Evolutionary conservation across 2,329 filamentous ascomycete species (phyloP).

Genomic region (Graphium sp.): DNA sequence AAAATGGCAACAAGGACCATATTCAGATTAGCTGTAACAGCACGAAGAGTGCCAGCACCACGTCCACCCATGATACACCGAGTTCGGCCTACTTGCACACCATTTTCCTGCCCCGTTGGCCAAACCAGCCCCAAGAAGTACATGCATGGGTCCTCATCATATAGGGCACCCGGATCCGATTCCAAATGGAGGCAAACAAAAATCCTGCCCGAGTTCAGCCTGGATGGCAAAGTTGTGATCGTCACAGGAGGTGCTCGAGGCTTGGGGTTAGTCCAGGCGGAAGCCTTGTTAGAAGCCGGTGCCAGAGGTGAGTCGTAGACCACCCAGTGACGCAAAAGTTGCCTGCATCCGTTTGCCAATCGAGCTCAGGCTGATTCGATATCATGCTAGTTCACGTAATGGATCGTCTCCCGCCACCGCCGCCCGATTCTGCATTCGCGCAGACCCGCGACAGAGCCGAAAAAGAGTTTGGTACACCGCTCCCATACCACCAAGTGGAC

Average conservation of each 20-base stretch:
- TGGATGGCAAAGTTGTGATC: constrained; percentile 56
- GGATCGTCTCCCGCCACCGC: constrained; percentile 41
- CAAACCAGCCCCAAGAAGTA: too few relatives aligned
- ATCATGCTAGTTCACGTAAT: constrained; percentile 41
- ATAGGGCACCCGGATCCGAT: too few relatives aligned
- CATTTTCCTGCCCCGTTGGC: too few relatives aligned
- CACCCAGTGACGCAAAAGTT: not conserved
- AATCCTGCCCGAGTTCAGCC: constrained; percentile 55
- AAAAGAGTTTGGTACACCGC: constrained; percentile 45
- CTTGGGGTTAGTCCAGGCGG: constrained; percentile 60
- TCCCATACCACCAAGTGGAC: constrained; percentile 66
- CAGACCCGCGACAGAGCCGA: constrained; percentile 45
- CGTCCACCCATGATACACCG: too few relatives aligned
- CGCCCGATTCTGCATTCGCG: constrained; percentile 38
- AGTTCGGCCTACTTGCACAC: too few relatives aligned
- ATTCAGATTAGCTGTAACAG: too few relatives aligned
- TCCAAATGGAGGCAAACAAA: too few relatives aligned
- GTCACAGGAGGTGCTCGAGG: constrained; percentile 66
- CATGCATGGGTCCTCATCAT: too few relatives aligned
- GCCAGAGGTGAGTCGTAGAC: constrained; percentile 33
- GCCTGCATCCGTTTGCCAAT: not conserved
- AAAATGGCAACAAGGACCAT: too few relatives aligned
- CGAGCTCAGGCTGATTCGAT: not conserved
- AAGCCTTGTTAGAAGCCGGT: constrained; percentile 65
- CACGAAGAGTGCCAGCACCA: too few relatives aligned